Evolutionary conservation across 441 rosid species (phyloP).

Genomic region (Euphorbia celastroides): DNA sequence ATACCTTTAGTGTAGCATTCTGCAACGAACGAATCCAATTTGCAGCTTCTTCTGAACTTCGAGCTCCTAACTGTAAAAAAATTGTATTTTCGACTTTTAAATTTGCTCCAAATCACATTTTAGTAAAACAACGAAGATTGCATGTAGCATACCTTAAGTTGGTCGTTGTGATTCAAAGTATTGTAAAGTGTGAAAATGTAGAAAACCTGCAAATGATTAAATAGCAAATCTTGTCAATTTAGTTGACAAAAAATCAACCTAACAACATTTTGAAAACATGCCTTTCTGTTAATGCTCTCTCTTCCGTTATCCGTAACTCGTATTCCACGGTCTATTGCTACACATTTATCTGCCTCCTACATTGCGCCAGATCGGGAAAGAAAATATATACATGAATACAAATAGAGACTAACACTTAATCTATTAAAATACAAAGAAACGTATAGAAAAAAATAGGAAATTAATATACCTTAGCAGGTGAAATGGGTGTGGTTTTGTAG

Average conservation of each 20-base stretch:
- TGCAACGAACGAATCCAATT: slow-evolving; percentile 74
- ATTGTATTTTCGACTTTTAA: slow-evolving; percentile 7
- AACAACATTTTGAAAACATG: no score
- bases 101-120: not conserved
- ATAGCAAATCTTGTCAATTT: no score
- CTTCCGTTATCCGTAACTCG: slow-evolving; percentile 89
- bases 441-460: no score
- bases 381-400: slow-evolving; percentile 7
- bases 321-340: slow-evolving; percentile 61
- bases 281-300: slow-evolving; percentile 80
- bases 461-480: slow-evolving; percentile 52
- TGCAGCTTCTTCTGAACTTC: slow-evolving; percentile 93
- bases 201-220: slow-evolving; percentile 53
- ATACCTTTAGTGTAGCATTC: slow-evolving; percentile 74
- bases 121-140: not conserved
- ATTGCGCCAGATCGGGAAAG: no score
- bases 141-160: slow-evolving; percentile 56
- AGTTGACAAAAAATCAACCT: no score
- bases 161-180: slow-evolving; percentile 64
- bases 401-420: not conserved
- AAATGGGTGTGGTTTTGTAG: slow-evolving; percentile 58
- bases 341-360: slow-evolving; percentile 77
- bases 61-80: slow-evolving; percentile 75
- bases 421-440: no score
- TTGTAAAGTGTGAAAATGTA: slow-evolving; percentile 76